These are phyloP conservation scores for Malassezia slooffiae DNA, from an alignment of 1,284 basidiomycete genomes.

Conservation along the genomic window DNA sequence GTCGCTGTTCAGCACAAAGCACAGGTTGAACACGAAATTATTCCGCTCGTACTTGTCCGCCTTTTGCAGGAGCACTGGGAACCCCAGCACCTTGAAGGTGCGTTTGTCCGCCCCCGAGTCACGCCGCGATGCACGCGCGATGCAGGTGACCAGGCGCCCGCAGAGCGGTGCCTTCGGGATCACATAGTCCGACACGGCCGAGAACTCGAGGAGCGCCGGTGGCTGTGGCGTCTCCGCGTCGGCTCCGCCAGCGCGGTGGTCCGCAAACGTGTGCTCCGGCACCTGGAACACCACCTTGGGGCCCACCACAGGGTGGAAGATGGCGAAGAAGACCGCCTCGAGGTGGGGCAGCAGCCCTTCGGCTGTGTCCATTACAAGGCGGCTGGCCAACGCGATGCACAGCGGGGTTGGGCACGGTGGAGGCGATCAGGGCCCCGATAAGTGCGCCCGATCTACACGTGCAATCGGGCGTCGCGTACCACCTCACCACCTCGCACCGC, in stretches of 20 bases:
- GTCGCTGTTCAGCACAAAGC: conserved; percentile 75
- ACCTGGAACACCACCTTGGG: conserved; percentile 80
- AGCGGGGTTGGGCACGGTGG: too few relatives aligned
- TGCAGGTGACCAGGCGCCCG: conserved; percentile 65
- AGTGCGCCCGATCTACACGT: too few relatives aligned
- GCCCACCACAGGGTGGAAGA: conserved; percentile 69
- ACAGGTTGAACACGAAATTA: conserved; percentile 79
- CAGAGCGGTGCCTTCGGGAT: conserved; percentile 79
- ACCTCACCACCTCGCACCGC: too few relatives aligned
- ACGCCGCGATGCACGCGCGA: not conserved
- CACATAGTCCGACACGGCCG: conserved; percentile 81
- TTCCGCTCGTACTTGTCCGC: conserved; percentile 37
- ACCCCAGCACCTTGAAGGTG: conserved; percentile 38
- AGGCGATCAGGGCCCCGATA: too few relatives aligned
- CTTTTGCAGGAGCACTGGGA: conserved; percentile 33
- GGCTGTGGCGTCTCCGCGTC: conserved; percentile 48
- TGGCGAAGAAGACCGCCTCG: conserved; percentile 73
- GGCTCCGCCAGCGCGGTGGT: not conserved
- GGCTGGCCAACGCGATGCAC: too few relatives aligned
- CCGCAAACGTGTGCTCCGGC: conserved; percentile 66
- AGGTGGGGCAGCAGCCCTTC: conserved; percentile 55
- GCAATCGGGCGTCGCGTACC: too few relatives aligned
- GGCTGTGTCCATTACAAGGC: too few relatives aligned
- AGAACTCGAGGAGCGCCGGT: conserved; percentile 59
- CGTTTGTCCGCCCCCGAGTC: conserved; percentile 1